phyloP scores from a whole-genome alignment of 2,329 filamentous ascomycete genomes.

The Ampelomyces quisqualis region DNA sequence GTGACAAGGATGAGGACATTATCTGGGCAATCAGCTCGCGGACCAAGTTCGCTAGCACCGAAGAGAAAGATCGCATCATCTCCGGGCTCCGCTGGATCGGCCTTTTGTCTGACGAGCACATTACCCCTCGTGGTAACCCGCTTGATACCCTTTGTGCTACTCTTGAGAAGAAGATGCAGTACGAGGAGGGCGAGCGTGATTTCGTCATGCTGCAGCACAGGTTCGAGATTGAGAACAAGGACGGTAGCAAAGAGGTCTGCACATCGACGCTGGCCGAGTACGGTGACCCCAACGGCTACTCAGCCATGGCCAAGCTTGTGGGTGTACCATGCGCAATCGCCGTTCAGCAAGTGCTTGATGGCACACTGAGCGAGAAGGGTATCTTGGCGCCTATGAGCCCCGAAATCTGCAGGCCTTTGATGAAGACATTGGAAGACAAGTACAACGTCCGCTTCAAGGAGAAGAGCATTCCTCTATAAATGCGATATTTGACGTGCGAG shows the following conservation, averaged over 20 bases:
- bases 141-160: slow-evolving; percentile 89
- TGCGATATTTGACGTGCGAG: not conserved
- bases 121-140: slow-evolving; percentile 72
- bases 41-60: slow-evolving; percentile 67
- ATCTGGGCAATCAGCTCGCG: slow-evolving; percentile 72
- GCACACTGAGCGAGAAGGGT: slow-evolving; percentile 70
- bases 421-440: slow-evolving; percentile 75
- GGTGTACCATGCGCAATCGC: slow-evolving; percentile 74
- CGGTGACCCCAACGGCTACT: slow-evolving; percentile 76
- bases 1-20: slow-evolving; percentile 68
- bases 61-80: slow-evolving; percentile 70
- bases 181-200: slow-evolving; percentile 78
- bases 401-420: slow-evolving; percentile 70
- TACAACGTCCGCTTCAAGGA: slow-evolving; percentile 73
- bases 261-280: slow-evolving; percentile 83
- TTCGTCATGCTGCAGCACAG: slow-evolving; percentile 77
- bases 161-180: slow-evolving; percentile 90
- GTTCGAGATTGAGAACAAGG: slow-evolving; percentile 80
- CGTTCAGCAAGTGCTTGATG: slow-evolving; percentile 74
- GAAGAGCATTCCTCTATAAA: slow-evolving; percentile 54
- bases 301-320: slow-evolving; percentile 80
- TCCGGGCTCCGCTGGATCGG: slow-evolving; percentile 72
- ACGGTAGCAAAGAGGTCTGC: slow-evolving; percentile 73
- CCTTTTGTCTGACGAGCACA: slow-evolving; percentile 66
- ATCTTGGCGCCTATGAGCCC: slow-evolving; percentile 74